Evolutionary conservation across 2,329 filamentous ascomycete species (phyloP).

Genomic region (Xylaria multiplex): DNA sequence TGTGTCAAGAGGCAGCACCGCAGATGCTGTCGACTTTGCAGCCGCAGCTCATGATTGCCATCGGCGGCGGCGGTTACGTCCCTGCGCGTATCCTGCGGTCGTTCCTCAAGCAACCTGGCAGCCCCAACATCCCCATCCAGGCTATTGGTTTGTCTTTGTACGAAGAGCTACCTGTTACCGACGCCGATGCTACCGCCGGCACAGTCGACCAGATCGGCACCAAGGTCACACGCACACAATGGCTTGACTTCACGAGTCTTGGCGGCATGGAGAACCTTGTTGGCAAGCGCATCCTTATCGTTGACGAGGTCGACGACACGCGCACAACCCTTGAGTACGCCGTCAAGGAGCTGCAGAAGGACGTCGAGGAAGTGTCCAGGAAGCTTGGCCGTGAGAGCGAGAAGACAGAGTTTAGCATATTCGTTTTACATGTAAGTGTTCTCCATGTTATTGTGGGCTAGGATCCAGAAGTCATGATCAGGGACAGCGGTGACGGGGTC

Average conservation of each 20-base stretch:
- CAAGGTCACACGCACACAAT: slow-evolving; percentile 97
- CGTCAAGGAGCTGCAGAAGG: slow-evolving; percentile 83
- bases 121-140: slow-evolving; percentile 97
- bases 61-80: slow-evolving; percentile 96
- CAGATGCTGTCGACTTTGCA: slow-evolving; percentile 85
- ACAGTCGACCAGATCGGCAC: slow-evolving; percentile 83
- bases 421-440: slow-evolving; percentile 85
- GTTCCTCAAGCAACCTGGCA: slow-evolving; percentile 89
- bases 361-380: slow-evolving; percentile 83
- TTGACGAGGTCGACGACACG: slow-evolving; percentile 88
- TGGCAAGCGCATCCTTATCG: slow-evolving; percentile 83
- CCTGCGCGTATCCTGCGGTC: slow-evolving; percentile 96
- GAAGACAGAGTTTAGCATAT: slow-evolving; percentile 91
- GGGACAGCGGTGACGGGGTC: neutral
- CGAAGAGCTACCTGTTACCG: slow-evolving; percentile 75
- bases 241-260: slow-evolving; percentile 83
- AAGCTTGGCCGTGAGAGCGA: slow-evolving; percentile 73
- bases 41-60: slow-evolving; percentile 97
- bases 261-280: slow-evolving; percentile 80
- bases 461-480: neutral
- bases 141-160: slow-evolving; percentile 98
- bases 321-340: slow-evolving; percentile 84
- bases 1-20: slow-evolving; percentile 87
- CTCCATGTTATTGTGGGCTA: neutral
- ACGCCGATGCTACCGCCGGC: slow-evolving; percentile 59